Evolutionary conservation across 495 filamentous ascomycete species (phyloP), one percentile per base, ranked within the genome.

Genomic region (Podospora comata): DNA sequence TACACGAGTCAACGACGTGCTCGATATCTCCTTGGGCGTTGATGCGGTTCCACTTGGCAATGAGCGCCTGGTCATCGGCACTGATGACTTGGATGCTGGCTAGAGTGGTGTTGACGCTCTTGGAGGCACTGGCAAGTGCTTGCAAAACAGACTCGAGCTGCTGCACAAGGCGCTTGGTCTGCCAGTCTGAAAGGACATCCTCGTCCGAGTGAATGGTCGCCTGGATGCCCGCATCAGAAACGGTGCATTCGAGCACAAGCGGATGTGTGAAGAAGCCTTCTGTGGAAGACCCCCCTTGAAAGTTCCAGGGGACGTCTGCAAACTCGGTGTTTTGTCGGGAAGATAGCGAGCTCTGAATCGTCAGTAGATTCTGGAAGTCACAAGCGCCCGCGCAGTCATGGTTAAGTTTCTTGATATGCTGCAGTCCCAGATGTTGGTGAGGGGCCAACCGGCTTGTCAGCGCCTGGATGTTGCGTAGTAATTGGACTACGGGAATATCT

Each of bases 401-500:
- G 44, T 72, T 68, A 2, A 82, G 64, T 26, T 65, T 71, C 27
- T 73, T 72, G 53, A 84, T 79, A 55, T 78, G 75, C 64, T 83
- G 81, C 6, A 87, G 68, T 9, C 84, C 84, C 13, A 74, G 64
- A 30, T 85, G 83, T 62, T 86, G 79, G 64, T 78, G 81, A 3
- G 76, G 64, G 23, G 80, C 80, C 67, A 83, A 78, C 6, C 76
- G 72, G 20, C 68, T 71, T 15, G 67, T 71, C 67, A 79, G 74
- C 5, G 62, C 34, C 56, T 85, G 83, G 1, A 85, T 32, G 5
- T 39, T 39, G 1, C 61, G n/a, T 44, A 78, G 59, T 27, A 75
- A 76, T 1, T 59, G 57, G 15, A 28, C 44, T 2, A 76, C n/a
- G 18, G 34, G 15, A 56, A 60, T 62, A 9, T 68, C 67, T 20